Base-by-base conservation (phyloP, 352 stramenopile species). In the Phytopythium sindhum region DNA sequence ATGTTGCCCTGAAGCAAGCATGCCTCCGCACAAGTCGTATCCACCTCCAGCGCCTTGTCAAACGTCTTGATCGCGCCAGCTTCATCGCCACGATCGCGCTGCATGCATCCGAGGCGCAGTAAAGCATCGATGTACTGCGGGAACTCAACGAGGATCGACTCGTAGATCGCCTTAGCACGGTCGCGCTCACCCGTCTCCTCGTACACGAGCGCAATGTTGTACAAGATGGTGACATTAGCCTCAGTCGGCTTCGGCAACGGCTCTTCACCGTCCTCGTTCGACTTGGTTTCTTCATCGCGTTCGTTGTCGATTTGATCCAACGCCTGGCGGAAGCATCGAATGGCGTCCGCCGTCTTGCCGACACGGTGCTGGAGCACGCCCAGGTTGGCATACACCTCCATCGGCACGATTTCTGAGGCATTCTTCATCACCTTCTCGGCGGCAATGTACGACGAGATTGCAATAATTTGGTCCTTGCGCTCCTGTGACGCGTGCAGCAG, bases 1-100 rank as follows among this genome's bases (percentile, higher is more conserved):
- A 99, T 97, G 78, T 99, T 98, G 60, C 95, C 97, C 74, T 98
- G 95, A 1, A 98, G 75, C 37, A 97, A 89, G 24, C 97, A 90
- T 19, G 98, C 95, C 58, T 98, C 95, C 14, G 95, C 88, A 59
- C 88, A 97, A 57, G 88, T 91, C 17, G 93, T 89, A 55, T 97
- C 90, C 14, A 96, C 83, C 62, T 96, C 86, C 39, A 98, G 78
- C 9, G 96, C 95, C 69, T 93, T 90, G 57, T 98, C 97, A 58
- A 98, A 96, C 83, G 89, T 96, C 63, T 97, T 93, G 10, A 90
- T 76, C 21, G 83, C 81, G 4, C 84, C 91, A 54, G 88, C 83
- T 61, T 98, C 89, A 52, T 97, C 91, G 26, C 96, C 96, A 73
- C 83, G 90, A 75, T 99, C 96, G 55, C 95, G 89, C 42, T 95